These are phyloP conservation scores for Pelargonium nanum DNA, from an alignment of 345 rosid genomes.

Conservation along the genomic window DNA sequence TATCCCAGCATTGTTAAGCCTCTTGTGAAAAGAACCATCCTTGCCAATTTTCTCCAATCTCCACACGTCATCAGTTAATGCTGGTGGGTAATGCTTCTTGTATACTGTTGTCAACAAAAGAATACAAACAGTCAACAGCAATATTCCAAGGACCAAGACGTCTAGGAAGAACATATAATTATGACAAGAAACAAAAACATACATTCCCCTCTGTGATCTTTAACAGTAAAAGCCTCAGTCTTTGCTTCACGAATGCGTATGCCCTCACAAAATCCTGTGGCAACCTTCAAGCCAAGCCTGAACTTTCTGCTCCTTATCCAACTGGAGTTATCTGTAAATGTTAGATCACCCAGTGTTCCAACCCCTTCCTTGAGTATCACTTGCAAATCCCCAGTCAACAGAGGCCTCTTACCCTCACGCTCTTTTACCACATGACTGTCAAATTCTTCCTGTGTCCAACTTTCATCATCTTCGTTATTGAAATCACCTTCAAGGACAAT, in stretches of 20 bases:
- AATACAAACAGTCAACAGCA: slow-evolving; percentile 13
- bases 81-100: slow-evolving; percentile 3
- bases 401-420: slow-evolving; percentile 33
- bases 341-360: slow-evolving; percentile 28
- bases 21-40: not conserved
- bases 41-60: slow-evolving; percentile 7
- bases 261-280: slow-evolving; percentile 24
- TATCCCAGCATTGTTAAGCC: not conserved
- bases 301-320: slow-evolving; percentile 34
- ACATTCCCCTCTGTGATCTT: slow-evolving; percentile 32
- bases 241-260: slow-evolving; percentile 28
- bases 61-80: not conserved
- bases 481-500: slow-evolving; percentile 36
- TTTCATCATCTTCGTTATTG: slow-evolving; percentile 21
- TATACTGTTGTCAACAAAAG: too few relatives aligned
- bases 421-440: slow-evolving; percentile 25
- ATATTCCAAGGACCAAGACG: not conserved
- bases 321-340: slow-evolving; percentile 32
- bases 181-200: not conserved
- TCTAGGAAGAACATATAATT: not conserved
- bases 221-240: slow-evolving; percentile 29
- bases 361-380: slow-evolving; percentile 29
- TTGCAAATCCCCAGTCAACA: slow-evolving; percentile 29
- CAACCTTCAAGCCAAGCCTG: slow-evolving; percentile 32
- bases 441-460: slow-evolving; percentile 25